Percentiles rank a stretch among this genome's conserved stretches.
Conservation (phyloP, 305 asterid species). For the Fraxinus nigra region DNA sequence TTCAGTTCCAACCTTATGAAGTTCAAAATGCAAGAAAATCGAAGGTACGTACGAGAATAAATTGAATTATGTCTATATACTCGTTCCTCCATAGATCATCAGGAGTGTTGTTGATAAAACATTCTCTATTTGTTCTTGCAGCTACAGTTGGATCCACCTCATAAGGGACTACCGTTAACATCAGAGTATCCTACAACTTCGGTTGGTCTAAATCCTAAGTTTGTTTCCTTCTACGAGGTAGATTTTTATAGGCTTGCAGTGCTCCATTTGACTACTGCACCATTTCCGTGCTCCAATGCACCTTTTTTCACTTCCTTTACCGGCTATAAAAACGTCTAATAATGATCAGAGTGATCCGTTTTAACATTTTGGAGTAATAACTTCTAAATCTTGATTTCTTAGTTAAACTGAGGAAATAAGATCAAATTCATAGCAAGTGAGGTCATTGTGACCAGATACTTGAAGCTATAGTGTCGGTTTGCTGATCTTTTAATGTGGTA, state of each 20-base stretch:
- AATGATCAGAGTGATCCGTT: neutral
- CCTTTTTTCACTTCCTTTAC: neutral
- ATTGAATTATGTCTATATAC: neutral
- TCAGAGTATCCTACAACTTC: constrained; percentile 40
- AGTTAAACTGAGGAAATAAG: neutral
- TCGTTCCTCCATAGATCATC: neutral
- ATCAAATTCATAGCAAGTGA: neutral
- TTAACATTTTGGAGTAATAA: neutral
- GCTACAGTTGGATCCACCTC: constrained; percentile 29
- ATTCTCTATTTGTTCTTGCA: neutral
- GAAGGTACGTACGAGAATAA: constrained; percentile 31
- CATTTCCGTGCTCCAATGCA: neutral
- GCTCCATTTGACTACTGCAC: neutral
- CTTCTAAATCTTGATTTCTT: neutral
- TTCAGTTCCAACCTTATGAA: constrained; percentile 45
- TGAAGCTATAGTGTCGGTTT: neutral
- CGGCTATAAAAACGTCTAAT: neutral
- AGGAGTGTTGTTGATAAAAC: neutral
- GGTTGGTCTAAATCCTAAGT: constrained; percentile 38
- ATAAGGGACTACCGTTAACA: constrained; percentile 10
- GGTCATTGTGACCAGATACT: neutral
- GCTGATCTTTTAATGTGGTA: neutral
- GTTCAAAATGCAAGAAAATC: constrained; percentile 37
- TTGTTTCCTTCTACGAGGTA: constrained; percentile 44
- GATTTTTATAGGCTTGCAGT: neutral